Percentiles rank a stretch among this genome's conserved stretches.
These are phyloP conservation scores for Petrea volubilis DNA, from an alignment of 257 asterid genomes.

Conservation along the genomic window DNA sequence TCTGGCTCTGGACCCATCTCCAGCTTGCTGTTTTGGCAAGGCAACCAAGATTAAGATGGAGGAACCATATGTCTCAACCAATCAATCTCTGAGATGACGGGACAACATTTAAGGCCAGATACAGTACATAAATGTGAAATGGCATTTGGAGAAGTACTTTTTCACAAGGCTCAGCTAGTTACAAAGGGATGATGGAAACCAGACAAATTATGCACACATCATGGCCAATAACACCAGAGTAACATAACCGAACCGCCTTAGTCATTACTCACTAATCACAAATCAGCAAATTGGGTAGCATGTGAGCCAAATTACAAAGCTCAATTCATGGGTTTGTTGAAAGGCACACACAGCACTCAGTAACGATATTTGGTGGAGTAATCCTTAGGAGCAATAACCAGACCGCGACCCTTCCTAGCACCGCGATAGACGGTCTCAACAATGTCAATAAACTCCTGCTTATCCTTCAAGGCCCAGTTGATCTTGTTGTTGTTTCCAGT, in stretches of 20 bases:
- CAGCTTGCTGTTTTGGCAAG: too few relatives aligned
- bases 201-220: not conserved
- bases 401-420: slow-evolving; percentile 96
- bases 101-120: not conserved
- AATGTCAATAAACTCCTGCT: slow-evolving; percentile 94
- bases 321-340: not conserved
- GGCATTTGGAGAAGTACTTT: not conserved
- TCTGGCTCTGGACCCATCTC: too few relatives aligned
- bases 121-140: not conserved
- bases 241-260: not conserved
- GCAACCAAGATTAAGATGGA: too few relatives aligned
- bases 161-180: not conserved
- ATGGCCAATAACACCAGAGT: not conserved
- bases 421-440: slow-evolving; percentile 97
- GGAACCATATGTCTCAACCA: too few relatives aligned
- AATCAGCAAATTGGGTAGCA: not conserved
- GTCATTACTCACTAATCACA: too few relatives aligned
- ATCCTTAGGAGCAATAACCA: slow-evolving; percentile 96
- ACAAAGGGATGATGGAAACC: not conserved
- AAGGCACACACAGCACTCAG: slow-evolving; percentile 14
- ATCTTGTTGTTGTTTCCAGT: slow-evolving; percentile 97
- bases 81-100: not conserved
- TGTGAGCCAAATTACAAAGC: not conserved
- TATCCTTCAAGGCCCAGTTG: slow-evolving; percentile 97
- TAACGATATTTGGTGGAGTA: slow-evolving; percentile 97